Base-by-base conservation (phyloP, 768 basidiomycete genomes). In the Russula sp. region DNA sequence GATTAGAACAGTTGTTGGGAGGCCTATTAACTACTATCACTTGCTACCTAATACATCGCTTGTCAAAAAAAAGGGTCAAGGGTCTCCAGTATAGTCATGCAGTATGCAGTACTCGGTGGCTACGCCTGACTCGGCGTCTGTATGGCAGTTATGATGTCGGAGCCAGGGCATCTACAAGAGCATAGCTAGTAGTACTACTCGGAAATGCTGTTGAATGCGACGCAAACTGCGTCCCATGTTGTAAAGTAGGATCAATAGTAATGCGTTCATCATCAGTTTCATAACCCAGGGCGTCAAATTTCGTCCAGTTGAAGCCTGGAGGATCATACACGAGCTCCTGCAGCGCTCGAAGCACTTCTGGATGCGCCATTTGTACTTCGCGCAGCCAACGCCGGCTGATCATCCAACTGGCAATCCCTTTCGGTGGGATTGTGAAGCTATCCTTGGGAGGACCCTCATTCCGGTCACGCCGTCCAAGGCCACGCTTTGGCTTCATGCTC, bases 371-470 rank as follows among this genome's bases (percentile, higher is more conserved):
- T 63, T 74, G 75, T 55, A 80, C 74, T 47, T 71, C 68, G 35
- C 73, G 74, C 55, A 84, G 66, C 89, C 89, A 91, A 20, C 80
- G 74, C 69, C 78, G 78, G 72, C 88, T 89, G 65, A 91, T 77
- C 89, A 90, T 91, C 89, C 89, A 91, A 20, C 78, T 76, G 6
- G 84, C 78, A 9, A 85, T 77, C 1, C 86, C 86, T 62, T 77
- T 75, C 0, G 89, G 89, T 10, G 89, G 89, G 6, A 88, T 74
- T 35, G 75, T 64, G 3, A 83, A 71, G 5, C 77, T 81, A 11
- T 86, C 84, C 68, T 87, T 89, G 2, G 74, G 71, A 44, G 78
- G 76, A 0, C 88, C 89, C 18, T 71, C 68, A 27, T 74, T 73
- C 42, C 89, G 83, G 61, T 80, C 80, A 68, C 78, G 79, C 68